Evolutionary conservation across 1,284 basidiomycete species (phyloP), one percentile per base, ranked within the genome.

Genomic region (Inonotus hispidus): DNA sequence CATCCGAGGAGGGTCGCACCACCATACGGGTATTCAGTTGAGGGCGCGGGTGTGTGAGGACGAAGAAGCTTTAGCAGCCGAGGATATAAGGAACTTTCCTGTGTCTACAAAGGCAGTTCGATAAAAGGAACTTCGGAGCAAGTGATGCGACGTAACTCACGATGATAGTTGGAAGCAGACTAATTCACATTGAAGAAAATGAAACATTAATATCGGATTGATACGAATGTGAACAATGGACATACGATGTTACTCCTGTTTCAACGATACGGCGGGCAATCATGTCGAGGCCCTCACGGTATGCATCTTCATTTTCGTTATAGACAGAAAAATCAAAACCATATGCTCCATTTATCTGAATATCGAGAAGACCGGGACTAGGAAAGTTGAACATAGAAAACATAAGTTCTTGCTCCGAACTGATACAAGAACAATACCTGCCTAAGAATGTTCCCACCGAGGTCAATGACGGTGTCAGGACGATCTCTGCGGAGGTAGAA

Each of bases 241-340:
- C 86, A 70, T 77, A 92, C 79, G 88, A 86, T 27, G 93, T 95
- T 6, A 93, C 91, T 6, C 93, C 93, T 1, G 92, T 95, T 74
- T 93, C 90, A 14, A 89, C 81, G 56, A 95, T 90, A 65, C 84
- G 82, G 70, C 82, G 80, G 1, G 90, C 85, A 55, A 95, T 84
- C 63, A 76, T 75, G 68, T 84, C 82, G 69, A 95, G 75, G 2
- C 89, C 88, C n/a, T 81, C 68, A 47, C 78, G 75, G 73, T 93
- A 95, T 0, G 73, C 75, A 49, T 81, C 79, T 61, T 92, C 88
- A 65, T 88, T 82, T 11, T 79, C 82, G 21, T 89, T 83, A 66
- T 84, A 87, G 14, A 92, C 82, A 19, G 90, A 92, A 68, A 95
- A 95, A 73, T 96, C 93, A 68, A 95, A 88, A 16, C 90, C 88